These are phyloP conservation scores for Salvia splendens DNA, from an alignment of 257 asterid species.

Conservation along the genomic window DNA sequence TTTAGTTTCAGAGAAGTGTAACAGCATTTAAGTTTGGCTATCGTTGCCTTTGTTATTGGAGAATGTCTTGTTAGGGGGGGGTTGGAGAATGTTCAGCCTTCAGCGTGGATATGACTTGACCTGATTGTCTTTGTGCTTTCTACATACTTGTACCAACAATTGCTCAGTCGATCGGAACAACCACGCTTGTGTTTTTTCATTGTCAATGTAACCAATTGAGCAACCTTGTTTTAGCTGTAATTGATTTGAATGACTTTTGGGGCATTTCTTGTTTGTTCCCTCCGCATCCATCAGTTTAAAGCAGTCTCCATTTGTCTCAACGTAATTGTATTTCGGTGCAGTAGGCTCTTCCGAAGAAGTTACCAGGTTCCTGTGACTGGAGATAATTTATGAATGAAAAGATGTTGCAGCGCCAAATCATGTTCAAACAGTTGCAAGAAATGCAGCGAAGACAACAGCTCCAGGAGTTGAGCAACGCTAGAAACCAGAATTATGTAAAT, in stretches of 20 bases:
- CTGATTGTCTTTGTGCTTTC: background rate
- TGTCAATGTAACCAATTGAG: no score
- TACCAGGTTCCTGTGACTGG: constrained; percentile 33
- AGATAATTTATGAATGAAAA: constrained; percentile 23
- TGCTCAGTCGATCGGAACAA: background rate
- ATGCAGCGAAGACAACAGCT: constrained; percentile 59
- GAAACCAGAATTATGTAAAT: constrained; percentile 46
- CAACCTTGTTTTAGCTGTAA: no score
- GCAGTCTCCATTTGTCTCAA: background rate
- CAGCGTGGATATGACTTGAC: constrained; percentile 8
- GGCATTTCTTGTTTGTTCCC: background rate
- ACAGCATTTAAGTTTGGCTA: background rate
- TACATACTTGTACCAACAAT: background rate
- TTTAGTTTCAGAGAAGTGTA: background rate
- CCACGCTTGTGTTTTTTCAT: background rate
- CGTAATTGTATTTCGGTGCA: constrained; percentile 17
- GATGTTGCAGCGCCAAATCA: constrained; percentile 66
- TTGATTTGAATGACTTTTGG: background rate
- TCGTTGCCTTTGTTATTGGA: background rate
- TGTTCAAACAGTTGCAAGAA: constrained; percentile 64
- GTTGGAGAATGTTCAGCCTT: constrained; percentile 12
- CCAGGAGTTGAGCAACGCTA: constrained; percentile 43
- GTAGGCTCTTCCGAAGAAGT: constrained; percentile 17
- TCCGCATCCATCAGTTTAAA: background rate
- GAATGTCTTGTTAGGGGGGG: background rate